phyloP scores from a whole-genome alignment of 179 eudicot genomes.

The Spinacia oleracea region DNA sequence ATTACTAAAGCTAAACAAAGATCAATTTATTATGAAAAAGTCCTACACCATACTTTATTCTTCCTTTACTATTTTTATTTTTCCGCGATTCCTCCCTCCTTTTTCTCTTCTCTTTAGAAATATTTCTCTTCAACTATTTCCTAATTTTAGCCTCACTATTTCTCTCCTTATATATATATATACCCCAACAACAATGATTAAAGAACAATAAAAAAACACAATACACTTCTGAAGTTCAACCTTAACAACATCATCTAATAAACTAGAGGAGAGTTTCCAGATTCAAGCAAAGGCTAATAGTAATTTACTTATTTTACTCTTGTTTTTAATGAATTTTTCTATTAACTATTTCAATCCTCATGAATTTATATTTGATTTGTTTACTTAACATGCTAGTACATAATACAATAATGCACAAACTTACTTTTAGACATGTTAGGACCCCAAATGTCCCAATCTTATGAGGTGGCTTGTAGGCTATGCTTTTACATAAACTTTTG shows the following conservation, averaged over 20 bases:
- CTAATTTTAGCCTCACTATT: background rate
- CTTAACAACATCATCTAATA: no score
- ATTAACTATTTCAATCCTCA: no score
- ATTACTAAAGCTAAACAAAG: background rate
- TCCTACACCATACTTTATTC: background rate
- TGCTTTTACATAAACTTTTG: no score
- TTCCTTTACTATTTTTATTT: background rate
- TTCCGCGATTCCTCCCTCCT: background rate
- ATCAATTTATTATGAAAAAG: background rate
- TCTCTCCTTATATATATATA: background rate
- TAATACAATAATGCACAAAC: no score
- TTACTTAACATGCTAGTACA: no score
- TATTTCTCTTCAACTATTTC: background rate
- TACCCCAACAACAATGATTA: background rate
- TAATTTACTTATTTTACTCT: no score
- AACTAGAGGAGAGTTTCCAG: no score
- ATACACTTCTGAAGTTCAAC: background rate
- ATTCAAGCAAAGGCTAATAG: background rate
- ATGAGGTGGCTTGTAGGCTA: no score
- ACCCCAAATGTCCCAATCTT: no score
- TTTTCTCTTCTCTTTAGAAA: background rate
- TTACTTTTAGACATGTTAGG: no score
- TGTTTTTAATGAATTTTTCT: background rate
- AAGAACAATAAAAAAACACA: no score
- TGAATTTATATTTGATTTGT: no score